Evolutionary conservation across 306 rosid species (phyloP), one percentile per base, ranked within the genome.

Genomic region (Quercus parvula): DNA sequence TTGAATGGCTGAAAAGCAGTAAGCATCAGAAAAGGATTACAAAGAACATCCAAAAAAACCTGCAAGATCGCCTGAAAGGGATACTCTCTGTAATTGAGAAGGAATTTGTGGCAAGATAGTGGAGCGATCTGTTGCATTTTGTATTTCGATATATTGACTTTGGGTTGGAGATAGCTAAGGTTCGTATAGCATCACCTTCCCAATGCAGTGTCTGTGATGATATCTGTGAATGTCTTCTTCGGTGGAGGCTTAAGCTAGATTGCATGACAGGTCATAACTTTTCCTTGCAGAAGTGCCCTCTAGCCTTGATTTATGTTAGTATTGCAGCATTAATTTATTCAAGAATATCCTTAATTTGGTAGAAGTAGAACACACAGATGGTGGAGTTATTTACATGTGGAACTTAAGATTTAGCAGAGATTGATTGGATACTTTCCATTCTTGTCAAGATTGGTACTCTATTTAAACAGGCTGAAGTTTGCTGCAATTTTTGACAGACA

Each of bases 1-100:
- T 90, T 76, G 97, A 91, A 66, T 96, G 99, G 99, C 92, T 89
- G 78, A 96, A 96, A 88, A 78, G 89, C 85, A 82, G 98, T 14
- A 90, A 85, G 89, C 88, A 89, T 70, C 91, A 87, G 86, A 96
- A 90, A 85, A 90, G 90, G 84, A 90, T 90, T 58, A 80, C 93
- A 3, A 93, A 91, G 86, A 93, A 89, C 78, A 87, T 96, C 84
- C 77, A 85, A 8, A 85, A 89, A 86, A 88, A 87, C 87, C 88
- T 85, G 56, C 81, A 77, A 70, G 86, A 79, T 70, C 87, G 85
- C 71, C 75, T 86, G 77, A 84, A 93, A 85, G 81, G 81, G 19
- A 83, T 84, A 27, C 83, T 89, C 57, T 28, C 83, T 71, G 71
- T 83, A 69, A 81, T 88, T 72, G 99, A 96, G 92, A 95, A 87